Evolutionary conservation across 2,329 filamentous ascomycete species (phyloP), one percentile per base, ranked within the genome.

Genomic region (Hypoxylon sp.): DNA sequence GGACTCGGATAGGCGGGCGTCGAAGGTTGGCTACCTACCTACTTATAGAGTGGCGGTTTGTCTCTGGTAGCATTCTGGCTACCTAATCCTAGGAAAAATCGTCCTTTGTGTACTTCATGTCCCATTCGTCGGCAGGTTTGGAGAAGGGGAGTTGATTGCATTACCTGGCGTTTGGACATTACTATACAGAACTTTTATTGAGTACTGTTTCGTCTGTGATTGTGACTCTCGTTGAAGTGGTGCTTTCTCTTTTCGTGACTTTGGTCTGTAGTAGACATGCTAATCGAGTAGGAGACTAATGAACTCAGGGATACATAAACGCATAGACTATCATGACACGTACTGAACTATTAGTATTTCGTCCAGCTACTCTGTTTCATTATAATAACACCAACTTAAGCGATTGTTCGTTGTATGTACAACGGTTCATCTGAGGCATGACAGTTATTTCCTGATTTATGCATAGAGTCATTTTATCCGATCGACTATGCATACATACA

Each of bases 81-180:
- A 69, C 61, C 66, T 65, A 17, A 37, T 60, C 57, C 57, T 22
- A 48, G 40, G 60, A 66, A 62, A 68, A 68, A 64, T 56, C 50
- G 33, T 72, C 61, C 60, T 57, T 70, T 70, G 59, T 68, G 64
- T 70, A 66, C 44, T 63, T 58, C 37, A 27, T 56, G 59, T 69
- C 57, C 40, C 42, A 62, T 65, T 70, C 60, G 58, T 64, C 22
- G 64, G 69, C 58, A 51, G 60, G 66, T 14, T 68, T 59, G 69
- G 69, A 72, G 69, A 72, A 70, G 61, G 57, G 69, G 69, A 72
- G 69, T 72, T 63, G 64, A 53, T 55, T 64, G 69, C 69, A 70
- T 72, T 66, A 63, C 50, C 61, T 14, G 66, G 69, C 64, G 69
- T 70, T 66, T 22, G 48, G 59, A 58, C 54, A 30, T 61, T 40